Conservation (phyloP, 2,329 filamentous ascomycete species). For the Botryosphaeria dothidea region DNA sequence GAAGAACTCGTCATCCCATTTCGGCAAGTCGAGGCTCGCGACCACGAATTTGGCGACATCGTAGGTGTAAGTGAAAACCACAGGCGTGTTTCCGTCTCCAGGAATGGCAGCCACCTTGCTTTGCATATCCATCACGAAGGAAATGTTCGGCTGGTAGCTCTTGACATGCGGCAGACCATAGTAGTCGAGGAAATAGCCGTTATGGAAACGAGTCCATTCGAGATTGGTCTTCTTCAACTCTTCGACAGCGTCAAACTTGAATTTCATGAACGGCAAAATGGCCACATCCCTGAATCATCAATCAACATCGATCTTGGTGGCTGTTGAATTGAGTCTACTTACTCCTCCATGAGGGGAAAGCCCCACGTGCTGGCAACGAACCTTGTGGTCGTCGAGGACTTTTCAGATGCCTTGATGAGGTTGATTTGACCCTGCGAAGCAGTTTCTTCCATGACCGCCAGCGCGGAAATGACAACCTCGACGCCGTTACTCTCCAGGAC, state of each 20-base stretch:
- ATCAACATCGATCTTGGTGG: neutral
- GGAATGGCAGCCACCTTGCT: constrained; percentile 47
- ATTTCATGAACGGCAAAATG: neutral
- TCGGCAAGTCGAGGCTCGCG: constrained; percentile 40
- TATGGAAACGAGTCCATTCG: constrained; percentile 30
- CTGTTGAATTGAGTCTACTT: neutral
- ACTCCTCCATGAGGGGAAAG: constrained; percentile 20
- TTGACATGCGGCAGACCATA: constrained; percentile 29
- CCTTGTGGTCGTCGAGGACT: constrained; percentile 40
- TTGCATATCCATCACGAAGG: constrained; percentile 22
- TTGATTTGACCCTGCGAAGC: constrained; percentile 40
- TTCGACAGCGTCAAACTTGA: constrained; percentile 1
- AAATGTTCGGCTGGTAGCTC: constrained; percentile 23
- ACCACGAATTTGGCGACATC: constrained; percentile 53
- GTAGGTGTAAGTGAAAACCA: constrained; percentile 51
- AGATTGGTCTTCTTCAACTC: constrained; percentile 27
- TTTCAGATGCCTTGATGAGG: constrained; percentile 47
- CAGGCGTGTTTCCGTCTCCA: constrained; percentile 46
- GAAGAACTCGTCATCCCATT: constrained; percentile 44
- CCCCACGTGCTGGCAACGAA: constrained; percentile 48
- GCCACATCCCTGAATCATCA: neutral
- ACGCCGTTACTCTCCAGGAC: constrained; percentile 41
- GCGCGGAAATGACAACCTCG: constrained; percentile 48
- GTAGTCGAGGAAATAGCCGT: constrained; percentile 35
- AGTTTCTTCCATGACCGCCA: constrained; percentile 35